Conservation (phyloP, 2,329 filamentous ascomycete species). For the Scedosporium dehoogii region DNA sequence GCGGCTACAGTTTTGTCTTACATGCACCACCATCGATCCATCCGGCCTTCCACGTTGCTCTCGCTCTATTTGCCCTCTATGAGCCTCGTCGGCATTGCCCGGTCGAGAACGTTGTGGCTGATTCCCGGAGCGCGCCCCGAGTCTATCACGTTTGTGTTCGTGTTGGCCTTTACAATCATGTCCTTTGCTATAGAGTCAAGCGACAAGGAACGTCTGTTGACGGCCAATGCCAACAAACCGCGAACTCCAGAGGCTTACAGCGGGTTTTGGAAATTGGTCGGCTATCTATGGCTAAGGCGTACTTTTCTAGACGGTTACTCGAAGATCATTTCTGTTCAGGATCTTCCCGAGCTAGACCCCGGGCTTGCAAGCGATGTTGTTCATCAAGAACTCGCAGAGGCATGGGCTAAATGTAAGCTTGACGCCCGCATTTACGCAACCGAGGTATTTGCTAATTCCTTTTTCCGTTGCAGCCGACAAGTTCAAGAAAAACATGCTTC, state of each 20-base stretch:
- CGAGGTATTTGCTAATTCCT: neutral
- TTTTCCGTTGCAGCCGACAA: neutral
- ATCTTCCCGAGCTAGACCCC: constrained; percentile 14
- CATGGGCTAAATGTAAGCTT: neutral
- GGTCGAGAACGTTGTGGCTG: constrained; percentile 14
- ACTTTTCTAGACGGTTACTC: constrained; percentile 13
- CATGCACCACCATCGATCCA: constrained; percentile 13
- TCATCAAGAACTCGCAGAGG: constrained; percentile 3
- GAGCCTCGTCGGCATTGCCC: constrained; percentile 12
- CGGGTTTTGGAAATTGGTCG: constrained; percentile 13
- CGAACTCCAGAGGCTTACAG: constrained; percentile 12
- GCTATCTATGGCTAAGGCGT: constrained; percentile 14
- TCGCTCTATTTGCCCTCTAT: constrained; percentile 13
- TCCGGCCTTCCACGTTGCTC: constrained; percentile 16
- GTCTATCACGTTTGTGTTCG: constrained; percentile 6
- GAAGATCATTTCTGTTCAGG: constrained; percentile 12
- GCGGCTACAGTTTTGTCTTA: constrained; percentile 11
- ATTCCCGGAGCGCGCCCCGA: neutral
- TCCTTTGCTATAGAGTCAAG: constrained; percentile 13
- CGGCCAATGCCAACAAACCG: constrained; percentile 3
- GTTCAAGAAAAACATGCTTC: constrained; percentile 14
- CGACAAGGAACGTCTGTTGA: constrained; percentile 10
- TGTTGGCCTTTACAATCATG: constrained; percentile 9
- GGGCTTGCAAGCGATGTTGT: constrained; percentile 11
- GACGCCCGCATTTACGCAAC: neutral